phyloP scores from a whole-genome alignment of 768 basidiomycete species.

The Boletus fagicola region DNA sequence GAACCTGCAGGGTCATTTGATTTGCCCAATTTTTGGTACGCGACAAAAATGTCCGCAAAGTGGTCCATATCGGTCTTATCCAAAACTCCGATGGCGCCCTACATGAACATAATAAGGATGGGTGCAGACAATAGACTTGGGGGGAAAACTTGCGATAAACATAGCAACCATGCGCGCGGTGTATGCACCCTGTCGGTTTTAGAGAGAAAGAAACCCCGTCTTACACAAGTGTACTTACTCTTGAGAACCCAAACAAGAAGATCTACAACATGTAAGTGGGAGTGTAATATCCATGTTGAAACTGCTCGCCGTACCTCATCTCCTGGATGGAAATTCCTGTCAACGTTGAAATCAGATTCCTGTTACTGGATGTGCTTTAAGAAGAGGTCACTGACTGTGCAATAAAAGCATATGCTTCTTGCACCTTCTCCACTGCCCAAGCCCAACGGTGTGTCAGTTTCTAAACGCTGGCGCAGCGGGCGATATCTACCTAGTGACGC shows the following conservation, averaged over 20 bases:
- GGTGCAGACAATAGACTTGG: background rate
- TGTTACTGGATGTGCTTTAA: background rate
- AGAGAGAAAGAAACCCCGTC: background rate
- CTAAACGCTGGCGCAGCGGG: background rate
- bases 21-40: constrained; percentile 62
- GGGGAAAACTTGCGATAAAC: constrained; percentile 38
- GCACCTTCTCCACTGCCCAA: constrained; percentile 61
- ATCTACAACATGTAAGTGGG: constrained; percentile 44
- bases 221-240: constrained; percentile 39
- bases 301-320: constrained; percentile 53
- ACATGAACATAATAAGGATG: constrained; percentile 1
- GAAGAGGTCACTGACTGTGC: constrained; percentile 54
- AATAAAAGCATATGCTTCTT: constrained; percentile 79
- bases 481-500: constrained; percentile 50
- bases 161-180: constrained; percentile 72
- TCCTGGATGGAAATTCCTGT: constrained; percentile 66
- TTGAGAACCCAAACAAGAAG: constrained; percentile 75
- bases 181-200: constrained; percentile 59
- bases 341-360: background rate
- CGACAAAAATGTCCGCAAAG: constrained; percentile 61
- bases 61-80: constrained; percentile 70
- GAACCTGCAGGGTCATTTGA: constrained; percentile 45
- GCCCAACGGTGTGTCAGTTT: constrained; percentile 3
- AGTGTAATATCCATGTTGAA: background rate
- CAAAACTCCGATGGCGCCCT: constrained; percentile 73